These are phyloP conservation scores for Ramalina intermedia DNA, from an alignment of 495 filamentous ascomycete species.

Conservation along the genomic window DNA sequence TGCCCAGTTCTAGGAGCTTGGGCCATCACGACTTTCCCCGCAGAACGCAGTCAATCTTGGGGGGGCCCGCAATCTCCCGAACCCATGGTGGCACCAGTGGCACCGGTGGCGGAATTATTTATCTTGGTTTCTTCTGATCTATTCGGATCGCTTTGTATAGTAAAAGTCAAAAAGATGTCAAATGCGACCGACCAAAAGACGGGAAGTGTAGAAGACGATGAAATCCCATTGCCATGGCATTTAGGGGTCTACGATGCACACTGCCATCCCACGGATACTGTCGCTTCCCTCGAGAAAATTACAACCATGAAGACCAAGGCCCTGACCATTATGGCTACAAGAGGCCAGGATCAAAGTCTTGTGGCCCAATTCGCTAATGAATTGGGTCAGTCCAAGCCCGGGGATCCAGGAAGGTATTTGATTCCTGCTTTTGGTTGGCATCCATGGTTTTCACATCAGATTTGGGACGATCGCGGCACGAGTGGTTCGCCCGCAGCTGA, in stretches of 20 bases:
- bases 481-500: not conserved
- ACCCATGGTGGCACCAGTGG: no score
- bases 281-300: constrained; percentile 53
- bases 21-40: no score
- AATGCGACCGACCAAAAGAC: no score
- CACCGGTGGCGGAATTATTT: no score
- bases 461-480: constrained; percentile 45
- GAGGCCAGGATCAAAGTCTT: constrained; percentile 72
- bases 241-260: constrained; percentile 81
- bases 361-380: constrained; percentile 51
- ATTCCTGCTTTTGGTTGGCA: constrained; percentile 95
- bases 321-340: constrained; percentile 81
- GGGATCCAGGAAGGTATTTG: constrained; percentile 25
- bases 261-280: constrained; percentile 97
- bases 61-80: no score
- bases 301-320: constrained; percentile 59
- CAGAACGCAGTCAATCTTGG: no score
- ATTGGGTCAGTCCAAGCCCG: constrained; percentile 23
- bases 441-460: constrained; percentile 92
- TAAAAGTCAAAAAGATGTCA: no score
- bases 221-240: constrained; percentile 58
- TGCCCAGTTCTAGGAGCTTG: no score
- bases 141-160: no score
- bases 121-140: no score
- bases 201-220: no score